These are phyloP conservation scores for Blastomyces silverae DNA, from an alignment of 2,329 filamentous ascomycete genomes.

Conservation along the genomic window DNA sequence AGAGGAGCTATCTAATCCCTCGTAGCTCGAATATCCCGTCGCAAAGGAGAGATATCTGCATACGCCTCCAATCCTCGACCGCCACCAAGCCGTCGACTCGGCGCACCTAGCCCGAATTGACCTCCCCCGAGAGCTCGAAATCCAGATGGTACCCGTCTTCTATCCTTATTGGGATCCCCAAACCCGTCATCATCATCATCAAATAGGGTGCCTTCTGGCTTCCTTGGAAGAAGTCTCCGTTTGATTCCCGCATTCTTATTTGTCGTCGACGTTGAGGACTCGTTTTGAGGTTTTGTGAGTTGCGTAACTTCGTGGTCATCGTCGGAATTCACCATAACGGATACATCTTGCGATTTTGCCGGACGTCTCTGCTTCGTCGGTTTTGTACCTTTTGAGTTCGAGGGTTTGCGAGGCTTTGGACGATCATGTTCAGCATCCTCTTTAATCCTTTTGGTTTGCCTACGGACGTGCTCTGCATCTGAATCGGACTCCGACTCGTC, in stretches of 20 bases:
- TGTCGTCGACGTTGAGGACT: conserved; percentile 22
- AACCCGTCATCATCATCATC: conserved; percentile 42
- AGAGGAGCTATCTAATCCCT: not conserved
- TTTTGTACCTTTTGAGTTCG: conserved; percentile 11
- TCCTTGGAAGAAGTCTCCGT: conserved; percentile 60
- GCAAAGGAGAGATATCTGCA: conserved; percentile 11
- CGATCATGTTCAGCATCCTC: conserved; percentile 15
- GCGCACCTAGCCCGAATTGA: conserved; percentile 2
- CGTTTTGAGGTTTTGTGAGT: conserved; percentile 19
- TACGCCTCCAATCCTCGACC: conserved; percentile 3
- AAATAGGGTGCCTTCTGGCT: conserved; percentile 60
- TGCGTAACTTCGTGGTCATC: conserved; percentile 17
- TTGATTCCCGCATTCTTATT: conserved; percentile 55
- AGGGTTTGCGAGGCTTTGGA: conserved; percentile 16
- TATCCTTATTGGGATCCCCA: conserved; percentile 7
- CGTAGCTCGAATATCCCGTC: conserved; percentile 6
- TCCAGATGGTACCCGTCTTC: conserved; percentile 1
- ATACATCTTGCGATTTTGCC: conserved; percentile 20
- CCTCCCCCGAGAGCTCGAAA: conserved; percentile 8
- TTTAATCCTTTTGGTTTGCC: conserved; percentile 8
- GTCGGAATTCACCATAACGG: conserved; percentile 12
- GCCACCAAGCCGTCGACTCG: conserved; percentile 10
- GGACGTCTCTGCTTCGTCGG: conserved; percentile 15
- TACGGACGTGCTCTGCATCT: conserved; percentile 26
- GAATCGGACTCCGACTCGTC: conserved; percentile 25